Evolutionary conservation across 176 grass and related monocot species (phyloP).

Genomic region (Rhynchospora tenuis): DNA sequence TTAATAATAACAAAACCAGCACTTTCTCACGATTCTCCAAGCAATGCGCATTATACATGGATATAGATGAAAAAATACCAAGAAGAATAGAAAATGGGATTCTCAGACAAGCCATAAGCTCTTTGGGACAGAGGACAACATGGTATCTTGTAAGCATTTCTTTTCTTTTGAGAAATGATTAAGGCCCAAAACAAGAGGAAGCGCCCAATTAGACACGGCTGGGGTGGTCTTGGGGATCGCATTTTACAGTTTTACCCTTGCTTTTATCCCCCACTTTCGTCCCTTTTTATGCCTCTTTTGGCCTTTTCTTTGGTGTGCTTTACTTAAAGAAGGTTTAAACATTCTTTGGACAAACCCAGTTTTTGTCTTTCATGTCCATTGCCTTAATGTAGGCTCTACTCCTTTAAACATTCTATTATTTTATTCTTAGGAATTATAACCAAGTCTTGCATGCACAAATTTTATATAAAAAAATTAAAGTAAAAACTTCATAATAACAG

Average conservation of each 20-base stretch:
- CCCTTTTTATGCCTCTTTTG: constrained; percentile 77
- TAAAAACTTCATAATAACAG: neutral
- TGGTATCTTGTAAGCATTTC: constrained; percentile 25
- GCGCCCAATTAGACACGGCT: constrained; percentile 48
- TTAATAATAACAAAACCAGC: neutral
- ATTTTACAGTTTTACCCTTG: constrained; percentile 12
- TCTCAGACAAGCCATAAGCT: constrained; percentile 56
- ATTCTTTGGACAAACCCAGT: constrained; percentile 47
- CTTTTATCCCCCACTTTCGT: constrained; percentile 61
- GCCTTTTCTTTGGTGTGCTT: constrained; percentile 45
- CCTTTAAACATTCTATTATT: constrained; percentile 3
- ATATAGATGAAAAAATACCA: constrained; percentile 1
- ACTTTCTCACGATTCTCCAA: neutral
- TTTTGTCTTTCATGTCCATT: constrained; percentile 64
- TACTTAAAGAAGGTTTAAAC: constrained; percentile 55
- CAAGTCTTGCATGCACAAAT: neutral
- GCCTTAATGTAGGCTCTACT: constrained; percentile 27
- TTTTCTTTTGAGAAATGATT: constrained; percentile 52
- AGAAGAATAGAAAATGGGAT: constrained; percentile 12
- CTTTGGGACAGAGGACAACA: constrained; percentile 56
- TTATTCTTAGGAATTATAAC: constrained; percentile 16
- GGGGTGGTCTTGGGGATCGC: constrained; percentile 30
- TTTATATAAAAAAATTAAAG: neutral
- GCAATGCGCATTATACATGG: neutral
- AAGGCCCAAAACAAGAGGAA: constrained; percentile 50